Percentiles rank a stretch among this genome's conserved stretches.
Evolutionary conservation across 139 green algal species (phyloP).

Genomic region (Chlamydomonas incerta): DNA sequence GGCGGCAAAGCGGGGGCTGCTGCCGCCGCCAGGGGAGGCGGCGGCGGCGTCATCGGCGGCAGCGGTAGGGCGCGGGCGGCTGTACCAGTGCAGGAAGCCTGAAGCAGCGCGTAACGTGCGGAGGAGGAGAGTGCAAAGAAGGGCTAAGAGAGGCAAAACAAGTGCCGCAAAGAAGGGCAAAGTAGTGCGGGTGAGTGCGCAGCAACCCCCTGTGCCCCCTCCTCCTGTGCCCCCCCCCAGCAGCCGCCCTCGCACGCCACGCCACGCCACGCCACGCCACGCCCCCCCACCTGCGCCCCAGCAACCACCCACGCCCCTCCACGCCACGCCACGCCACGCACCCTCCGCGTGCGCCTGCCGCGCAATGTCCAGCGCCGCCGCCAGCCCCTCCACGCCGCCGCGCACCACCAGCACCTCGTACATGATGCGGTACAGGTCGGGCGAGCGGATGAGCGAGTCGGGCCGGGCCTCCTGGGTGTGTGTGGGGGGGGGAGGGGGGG

Average conservation of each 20-base stretch:
- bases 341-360: slow-evolving; percentile 27
- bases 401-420: slow-evolving; percentile 50
- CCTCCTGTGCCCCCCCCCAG: no score
- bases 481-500: neutral
- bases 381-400: slow-evolving; percentile 32
- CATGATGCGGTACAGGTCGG: slow-evolving; percentile 36
- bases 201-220: no score
- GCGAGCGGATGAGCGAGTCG: neutral
- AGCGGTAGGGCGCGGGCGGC: neutral
- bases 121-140: neutral
- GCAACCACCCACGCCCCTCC: neutral
- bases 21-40: no score
- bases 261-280: no score
- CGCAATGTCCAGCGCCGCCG: slow-evolving; percentile 17
- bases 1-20: no score
- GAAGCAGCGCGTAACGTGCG: neutral
- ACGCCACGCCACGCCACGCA: neutral
- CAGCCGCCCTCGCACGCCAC: no score
- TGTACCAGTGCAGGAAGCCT: slow-evolving; percentile 38
- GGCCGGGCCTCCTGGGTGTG: neutral
- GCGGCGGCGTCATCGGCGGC: neutral
- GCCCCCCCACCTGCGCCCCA: no score
- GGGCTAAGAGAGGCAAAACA: no score
- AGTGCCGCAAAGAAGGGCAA: no score
- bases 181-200: no score